Percentiles rank a stretch among this genome's conserved stretches.
Evolutionary conservation across 148 eudicot genomes (phyloP).

Genomic region (Suaeda aralocaspica): DNA sequence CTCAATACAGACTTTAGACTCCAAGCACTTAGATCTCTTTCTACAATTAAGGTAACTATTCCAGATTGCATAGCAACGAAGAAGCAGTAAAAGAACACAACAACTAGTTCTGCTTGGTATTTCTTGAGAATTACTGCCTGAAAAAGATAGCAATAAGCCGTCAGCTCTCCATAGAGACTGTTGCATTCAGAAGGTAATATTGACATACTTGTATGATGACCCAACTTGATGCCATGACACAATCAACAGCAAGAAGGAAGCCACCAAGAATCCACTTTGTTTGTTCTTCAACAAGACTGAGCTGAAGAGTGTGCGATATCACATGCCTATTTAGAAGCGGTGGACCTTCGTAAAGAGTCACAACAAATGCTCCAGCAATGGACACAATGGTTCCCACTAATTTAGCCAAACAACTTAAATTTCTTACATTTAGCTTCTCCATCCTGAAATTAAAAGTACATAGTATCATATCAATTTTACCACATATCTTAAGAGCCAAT

Average conservation of each 20-base stretch:
- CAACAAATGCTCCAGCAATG: constrained; percentile 45
- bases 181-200: not conserved
- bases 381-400: constrained; percentile 40
- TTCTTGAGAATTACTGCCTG: constrained; percentile 63
- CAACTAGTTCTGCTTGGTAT: constrained; percentile 62
- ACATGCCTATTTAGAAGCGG: constrained; percentile 32
- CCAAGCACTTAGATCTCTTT: constrained; percentile 62
- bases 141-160: constrained; percentile 10
- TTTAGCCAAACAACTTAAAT: constrained; percentile 32
- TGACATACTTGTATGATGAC: constrained; percentile 62
- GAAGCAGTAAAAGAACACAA: constrained; percentile 72
- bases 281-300: constrained; percentile 29
- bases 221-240: constrained; percentile 49
- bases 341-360: constrained; percentile 49
- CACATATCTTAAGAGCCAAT: not conserved
- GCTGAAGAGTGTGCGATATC: constrained; percentile 24
- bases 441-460: constrained; percentile 34
- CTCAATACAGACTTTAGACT: constrained; percentile 51
- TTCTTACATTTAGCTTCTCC: constrained; percentile 40
- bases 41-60: constrained; percentile 45
- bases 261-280: constrained; percentile 68
- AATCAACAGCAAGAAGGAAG: constrained; percentile 49
- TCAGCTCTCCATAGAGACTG: constrained; percentile 10
- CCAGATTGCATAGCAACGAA: constrained; percentile 68
- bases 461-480: not conserved